phyloP scores from a whole-genome alignment of 768 basidiomycete genomes.

The Chalciporus pseudorubinellus region DNA sequence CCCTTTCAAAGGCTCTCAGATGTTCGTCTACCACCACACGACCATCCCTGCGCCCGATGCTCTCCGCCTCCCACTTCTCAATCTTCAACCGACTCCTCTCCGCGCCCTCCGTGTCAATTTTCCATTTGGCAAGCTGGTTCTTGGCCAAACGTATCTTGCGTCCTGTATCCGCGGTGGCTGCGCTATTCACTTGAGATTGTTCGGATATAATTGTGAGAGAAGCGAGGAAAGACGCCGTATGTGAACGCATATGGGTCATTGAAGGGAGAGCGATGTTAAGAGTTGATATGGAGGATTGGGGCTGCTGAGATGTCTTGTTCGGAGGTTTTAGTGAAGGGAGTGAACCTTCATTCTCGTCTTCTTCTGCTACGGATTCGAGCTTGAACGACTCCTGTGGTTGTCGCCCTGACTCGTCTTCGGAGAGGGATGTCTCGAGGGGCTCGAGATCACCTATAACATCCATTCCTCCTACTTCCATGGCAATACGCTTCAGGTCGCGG shows the following conservation, averaged over 20 bases:
- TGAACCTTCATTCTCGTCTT: slow-evolving; percentile 42
- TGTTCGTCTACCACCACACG: slow-evolving; percentile 76
- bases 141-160: slow-evolving; percentile 83
- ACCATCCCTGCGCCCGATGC: slow-evolving; percentile 49
- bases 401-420: slow-evolving; percentile 30
- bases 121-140: slow-evolving; percentile 79
- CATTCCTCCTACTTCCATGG: slow-evolving; percentile 71
- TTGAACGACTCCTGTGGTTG: slow-evolving; percentile 27
- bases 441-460: slow-evolving; percentile 73
- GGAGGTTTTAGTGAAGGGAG: slow-evolving; percentile 25
- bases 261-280: slow-evolving; percentile 49
- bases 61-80: slow-evolving; percentile 75
- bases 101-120: slow-evolving; percentile 80
- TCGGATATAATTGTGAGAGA: slow-evolving; percentile 80
- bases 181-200: slow-evolving; percentile 85
- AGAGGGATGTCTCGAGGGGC: slow-evolving; percentile 45
- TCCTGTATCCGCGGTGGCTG: slow-evolving; percentile 80
- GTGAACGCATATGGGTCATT: slow-evolving; percentile 66
- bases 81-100: slow-evolving; percentile 75
- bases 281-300: slow-evolving; percentile 30
- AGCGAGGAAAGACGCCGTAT: slow-evolving; percentile 71
- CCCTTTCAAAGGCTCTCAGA: slow-evolving; percentile 69
- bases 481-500: slow-evolving; percentile 74
- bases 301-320: slow-evolving; percentile 17
- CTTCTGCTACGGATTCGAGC: slow-evolving; percentile 40